These are phyloP conservation scores for Calonectria pauciramosa DNA, from an alignment of 2,329 filamentous ascomycete species.

Conservation along the genomic window DNA sequence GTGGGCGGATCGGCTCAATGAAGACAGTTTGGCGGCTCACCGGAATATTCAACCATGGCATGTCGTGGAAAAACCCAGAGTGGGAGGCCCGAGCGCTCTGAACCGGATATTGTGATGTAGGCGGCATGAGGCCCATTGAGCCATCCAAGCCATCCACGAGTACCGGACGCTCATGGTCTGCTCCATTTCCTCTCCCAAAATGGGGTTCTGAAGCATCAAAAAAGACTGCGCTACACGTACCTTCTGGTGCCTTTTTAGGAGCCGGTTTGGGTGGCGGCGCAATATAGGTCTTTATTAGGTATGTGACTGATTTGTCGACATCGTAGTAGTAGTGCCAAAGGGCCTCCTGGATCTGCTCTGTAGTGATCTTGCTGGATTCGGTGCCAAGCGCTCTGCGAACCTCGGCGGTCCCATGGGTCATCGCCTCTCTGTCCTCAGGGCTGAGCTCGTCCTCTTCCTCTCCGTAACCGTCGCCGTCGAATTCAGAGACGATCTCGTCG, in stretches of 20 bases:
- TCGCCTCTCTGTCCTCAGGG: conserved; percentile 61
- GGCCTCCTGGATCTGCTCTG: conserved; percentile 84
- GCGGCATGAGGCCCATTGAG: conserved; percentile 7
- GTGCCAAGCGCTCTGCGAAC: conserved; percentile 76
- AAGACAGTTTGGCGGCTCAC: conserved; percentile 74
- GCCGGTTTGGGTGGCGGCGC: conserved; percentile 59
- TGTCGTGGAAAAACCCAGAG: conserved; percentile 81
- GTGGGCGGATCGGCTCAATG: conserved; percentile 67
- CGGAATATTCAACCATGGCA: conserved; percentile 86
- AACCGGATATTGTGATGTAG: conserved; percentile 29
- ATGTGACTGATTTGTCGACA: conserved; percentile 85
- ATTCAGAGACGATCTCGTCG: conserved; percentile 63
- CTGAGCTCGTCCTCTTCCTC: conserved; percentile 62
- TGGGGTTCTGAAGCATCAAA: conserved; percentile 47
- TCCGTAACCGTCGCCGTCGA: conserved; percentile 61
- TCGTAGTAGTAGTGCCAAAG: conserved; percentile 98
- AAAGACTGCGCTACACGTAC: conserved; percentile 55
- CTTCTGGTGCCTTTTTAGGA: conserved; percentile 58
- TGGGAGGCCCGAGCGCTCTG: conserved; percentile 41
- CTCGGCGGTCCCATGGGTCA: conserved; percentile 76
- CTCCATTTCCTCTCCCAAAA: conserved; percentile 48
- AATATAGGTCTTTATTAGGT: conserved; percentile 77
- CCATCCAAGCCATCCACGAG: conserved; percentile 24
- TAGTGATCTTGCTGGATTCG: conserved; percentile 68
- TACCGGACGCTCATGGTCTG: conserved; percentile 45